Evolutionary conservation across 2,329 filamentous ascomycete genomes (phyloP), one percentile per base, ranked within the genome.

Genomic region (Peltaster fructicola): DNA sequence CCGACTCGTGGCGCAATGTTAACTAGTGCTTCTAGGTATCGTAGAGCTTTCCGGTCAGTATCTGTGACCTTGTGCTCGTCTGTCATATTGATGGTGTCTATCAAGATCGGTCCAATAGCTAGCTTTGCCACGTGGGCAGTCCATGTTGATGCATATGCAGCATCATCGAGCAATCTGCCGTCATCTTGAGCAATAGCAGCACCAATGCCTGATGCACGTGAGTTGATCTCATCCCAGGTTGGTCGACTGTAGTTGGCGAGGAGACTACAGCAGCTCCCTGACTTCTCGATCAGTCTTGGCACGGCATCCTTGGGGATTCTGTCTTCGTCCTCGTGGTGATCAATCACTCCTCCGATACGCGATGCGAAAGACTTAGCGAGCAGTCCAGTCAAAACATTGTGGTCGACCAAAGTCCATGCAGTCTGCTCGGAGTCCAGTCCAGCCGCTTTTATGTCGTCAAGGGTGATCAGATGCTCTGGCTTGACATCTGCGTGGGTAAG

Each of bases 321-420:
- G 5, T 55, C 47, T 41, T 88, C 79, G 33, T 88, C 78, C 1
- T 65, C 70, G 44, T 88, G 80, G 50, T 88, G 79, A 48, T 88
- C 79, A 26, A 88, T 64, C 34, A 73, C 73, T 4, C 43, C 32
- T 0, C 52, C 51, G 40, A 68, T 78, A 9, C 56, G 48, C 14
- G 6, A 2, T 9, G 27, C 13, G 27, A 22, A 29, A 10, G 15
- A 13, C 15, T 39, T 23, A 9, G 59, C 64, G 9, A 85, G 53
- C 8, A 51, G 40, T 0, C 76, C 75, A 5, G 73, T 73, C 23
- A 80, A 55, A 1, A 57, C 61, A 44, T 88, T 88, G 56, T 88
- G 80, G 51, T 88, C 79, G 4, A 88, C 76, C 1, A 88, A 56
- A 10, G 80, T 52, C 75, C 75, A 82, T 24, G 55, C 57, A 2